Conservation (phyloP, 73 alveolate species). For the Paramecium pentaurelia region DNA sequence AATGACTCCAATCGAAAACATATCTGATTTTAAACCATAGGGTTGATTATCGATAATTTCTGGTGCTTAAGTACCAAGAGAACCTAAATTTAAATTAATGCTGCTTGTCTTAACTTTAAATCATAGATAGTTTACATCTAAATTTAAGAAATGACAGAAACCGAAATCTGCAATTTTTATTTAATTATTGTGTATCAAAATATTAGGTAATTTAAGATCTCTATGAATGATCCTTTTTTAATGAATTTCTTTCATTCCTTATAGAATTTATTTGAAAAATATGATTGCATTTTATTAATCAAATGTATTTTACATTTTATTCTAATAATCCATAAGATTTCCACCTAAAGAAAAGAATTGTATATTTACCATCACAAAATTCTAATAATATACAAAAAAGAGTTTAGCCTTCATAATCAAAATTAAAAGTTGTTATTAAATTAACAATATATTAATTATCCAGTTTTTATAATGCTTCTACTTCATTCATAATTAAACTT, state of each 20-base stretch:
- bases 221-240: slow-evolving; percentile 42
- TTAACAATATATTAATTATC: neutral
- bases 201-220: slow-evolving; percentile 46
- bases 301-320: neutral
- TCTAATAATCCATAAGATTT: neutral
- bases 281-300: neutral
- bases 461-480: neutral
- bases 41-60: slow-evolving; percentile 74
- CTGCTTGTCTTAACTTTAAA: neutral
- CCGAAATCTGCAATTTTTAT: slow-evolving; percentile 54
- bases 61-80: slow-evolving; percentile 75
- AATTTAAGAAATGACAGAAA: neutral
- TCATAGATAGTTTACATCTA: neutral
- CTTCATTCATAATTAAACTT: neutral
- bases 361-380: neutral
- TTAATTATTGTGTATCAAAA: neutral
- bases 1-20: slow-evolving; percentile 58
- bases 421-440: neutral
- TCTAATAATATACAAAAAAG: neutral
- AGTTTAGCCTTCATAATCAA: neutral
- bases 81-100: slow-evolving; percentile 50
- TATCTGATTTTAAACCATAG: slow-evolving; percentile 69
- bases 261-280: slow-evolving; percentile 10
- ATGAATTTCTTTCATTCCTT: slow-evolving; percentile 33
- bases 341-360: neutral